Evolutionary conservation across 441 rosid genomes (phyloP).

Genomic region (Erodium moschatum): DNA sequence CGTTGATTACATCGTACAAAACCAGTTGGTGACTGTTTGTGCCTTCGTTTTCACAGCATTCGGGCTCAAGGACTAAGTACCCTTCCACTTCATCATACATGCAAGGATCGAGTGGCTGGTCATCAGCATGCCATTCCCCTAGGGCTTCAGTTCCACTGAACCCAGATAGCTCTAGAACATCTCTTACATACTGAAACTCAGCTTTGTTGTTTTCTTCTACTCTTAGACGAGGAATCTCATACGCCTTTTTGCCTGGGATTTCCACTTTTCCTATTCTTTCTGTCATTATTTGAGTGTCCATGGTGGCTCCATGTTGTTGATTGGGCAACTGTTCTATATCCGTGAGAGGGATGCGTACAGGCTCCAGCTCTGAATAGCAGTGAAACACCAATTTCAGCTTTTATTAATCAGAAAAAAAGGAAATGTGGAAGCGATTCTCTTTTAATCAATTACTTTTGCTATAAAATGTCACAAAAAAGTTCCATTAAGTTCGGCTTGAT

Average conservation of each 20-base stretch:
- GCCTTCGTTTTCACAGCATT: conserved; percentile 32
- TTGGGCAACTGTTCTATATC: conserved; percentile 10
- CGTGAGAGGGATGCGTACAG: background rate
- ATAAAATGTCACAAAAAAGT: background rate
- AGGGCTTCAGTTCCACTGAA: conserved; percentile 42
- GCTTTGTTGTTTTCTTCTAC: conserved; percentile 39
- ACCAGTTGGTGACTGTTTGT: conserved; percentile 38
- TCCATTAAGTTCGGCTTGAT: too few relatives aligned
- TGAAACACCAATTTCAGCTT: background rate
- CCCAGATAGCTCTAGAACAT: conserved; percentile 62
- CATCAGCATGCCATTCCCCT: conserved; percentile 55
- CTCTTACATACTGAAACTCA: conserved; percentile 57
- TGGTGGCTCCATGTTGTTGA: conserved; percentile 14
- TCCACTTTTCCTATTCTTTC: conserved; percentile 17
- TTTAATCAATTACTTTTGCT: background rate
- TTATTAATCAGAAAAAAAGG: background rate
- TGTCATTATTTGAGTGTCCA: conserved; percentile 10
- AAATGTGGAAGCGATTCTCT: background rate
- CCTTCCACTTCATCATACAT: conserved; percentile 44
- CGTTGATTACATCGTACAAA: conserved; percentile 67
- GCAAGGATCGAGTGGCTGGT: conserved; percentile 58
- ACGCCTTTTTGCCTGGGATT: conserved; percentile 14
- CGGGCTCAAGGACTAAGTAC: conserved; percentile 38
- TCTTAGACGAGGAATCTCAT: conserved; percentile 22
- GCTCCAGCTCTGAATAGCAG: conserved; percentile 13